These are phyloP conservation scores for Voacanga thouarsii DNA, from an alignment of 257 asterid genomes.

Conservation along the genomic window DNA sequence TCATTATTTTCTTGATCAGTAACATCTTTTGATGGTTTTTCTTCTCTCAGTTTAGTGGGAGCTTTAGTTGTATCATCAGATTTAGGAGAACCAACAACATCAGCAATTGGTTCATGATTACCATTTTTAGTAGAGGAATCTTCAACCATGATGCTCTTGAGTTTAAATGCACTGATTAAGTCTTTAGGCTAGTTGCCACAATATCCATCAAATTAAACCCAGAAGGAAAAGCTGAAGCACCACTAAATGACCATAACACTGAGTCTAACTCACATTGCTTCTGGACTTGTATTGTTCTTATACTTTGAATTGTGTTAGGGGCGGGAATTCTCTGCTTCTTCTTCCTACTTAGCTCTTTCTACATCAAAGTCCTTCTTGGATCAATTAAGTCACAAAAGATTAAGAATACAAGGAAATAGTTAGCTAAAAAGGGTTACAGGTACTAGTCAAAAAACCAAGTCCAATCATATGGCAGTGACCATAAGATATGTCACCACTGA, in stretches of 20 bases:
- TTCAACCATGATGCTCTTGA: slow-evolving; percentile 52
- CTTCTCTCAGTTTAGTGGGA: slow-evolving; percentile 29
- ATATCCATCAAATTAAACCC: too few species aligned
- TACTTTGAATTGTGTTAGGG: slow-evolving; percentile 42
- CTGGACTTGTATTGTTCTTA: slow-evolving; percentile 44
- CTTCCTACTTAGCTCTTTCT: slow-evolving; percentile 68
- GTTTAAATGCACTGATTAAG: slow-evolving; percentile 68
- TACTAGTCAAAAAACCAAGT: background rate
- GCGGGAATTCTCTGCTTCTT: slow-evolving; percentile 41
- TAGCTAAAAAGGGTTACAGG: background rate
- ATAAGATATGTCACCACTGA: background rate
- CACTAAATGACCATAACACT: background rate
- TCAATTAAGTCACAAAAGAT: slow-evolving; percentile 15
- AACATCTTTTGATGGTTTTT: slow-evolving; percentile 30
- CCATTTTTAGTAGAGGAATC: slow-evolving; percentile 45
- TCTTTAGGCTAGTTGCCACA: too few species aligned
- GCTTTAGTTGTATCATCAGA: slow-evolving; percentile 33
- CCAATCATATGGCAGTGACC: background rate
- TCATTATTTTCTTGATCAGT: slow-evolving; percentile 9
- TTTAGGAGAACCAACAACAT: slow-evolving; percentile 29
- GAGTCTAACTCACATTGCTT: slow-evolving; percentile 53
- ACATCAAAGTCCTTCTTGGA: slow-evolving; percentile 78
- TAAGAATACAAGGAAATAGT: background rate
- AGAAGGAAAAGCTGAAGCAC: too few species aligned
- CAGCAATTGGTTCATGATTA: slow-evolving; percentile 25